A percentile compares a stretch with the other conserved stretches of the same genome.
phyloP scores from a whole-genome alignment of 805 yeast species.

The Saccharomycopsis fibuligera region DNA sequence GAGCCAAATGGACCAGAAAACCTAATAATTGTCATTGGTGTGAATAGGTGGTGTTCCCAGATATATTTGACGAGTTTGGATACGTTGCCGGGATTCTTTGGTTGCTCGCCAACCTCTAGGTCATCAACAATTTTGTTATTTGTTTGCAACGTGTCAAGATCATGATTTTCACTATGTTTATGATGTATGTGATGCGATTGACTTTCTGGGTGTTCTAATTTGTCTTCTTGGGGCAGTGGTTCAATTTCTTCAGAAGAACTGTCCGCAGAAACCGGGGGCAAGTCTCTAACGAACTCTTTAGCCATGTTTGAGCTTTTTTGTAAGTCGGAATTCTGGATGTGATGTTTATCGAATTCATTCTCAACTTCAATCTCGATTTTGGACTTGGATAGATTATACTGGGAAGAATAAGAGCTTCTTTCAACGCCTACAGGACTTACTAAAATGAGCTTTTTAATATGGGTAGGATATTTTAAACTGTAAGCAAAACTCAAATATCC shows the following conservation, averaged over 20 bases:
- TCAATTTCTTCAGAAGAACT: too few relatives aligned
- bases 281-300: conserved; percentile 5
- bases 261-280: too few relatives aligned
- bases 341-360: conserved; percentile 1
- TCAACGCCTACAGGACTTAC: conserved; percentile 74
- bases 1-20: conserved; percentile 49
- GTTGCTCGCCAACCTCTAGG: conserved; percentile 11
- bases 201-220: too few relatives aligned
- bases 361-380: conserved; percentile 3
- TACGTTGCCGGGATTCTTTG: neutral
- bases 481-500: conserved; percentile 61
- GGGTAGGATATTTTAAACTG: conserved; percentile 47
- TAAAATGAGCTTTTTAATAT: conserved; percentile 45
- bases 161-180: conserved; percentile 14
- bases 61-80: conserved; percentile 23
- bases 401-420: conserved; percentile 34
- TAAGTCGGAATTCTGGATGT: neutral
- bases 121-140: conserved; percentile 1
- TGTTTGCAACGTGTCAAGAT: conserved; percentile 11
- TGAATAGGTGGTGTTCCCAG: conserved; percentile 46
- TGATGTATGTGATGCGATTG: too few relatives aligned
- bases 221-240: too few relatives aligned
- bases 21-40: conserved; percentile 50
- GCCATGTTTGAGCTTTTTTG: conserved; percentile 1
- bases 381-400: conserved; percentile 4